phyloP scores from a whole-genome alignment of 306 rosid species.

The Nissolia schottii region DNA sequence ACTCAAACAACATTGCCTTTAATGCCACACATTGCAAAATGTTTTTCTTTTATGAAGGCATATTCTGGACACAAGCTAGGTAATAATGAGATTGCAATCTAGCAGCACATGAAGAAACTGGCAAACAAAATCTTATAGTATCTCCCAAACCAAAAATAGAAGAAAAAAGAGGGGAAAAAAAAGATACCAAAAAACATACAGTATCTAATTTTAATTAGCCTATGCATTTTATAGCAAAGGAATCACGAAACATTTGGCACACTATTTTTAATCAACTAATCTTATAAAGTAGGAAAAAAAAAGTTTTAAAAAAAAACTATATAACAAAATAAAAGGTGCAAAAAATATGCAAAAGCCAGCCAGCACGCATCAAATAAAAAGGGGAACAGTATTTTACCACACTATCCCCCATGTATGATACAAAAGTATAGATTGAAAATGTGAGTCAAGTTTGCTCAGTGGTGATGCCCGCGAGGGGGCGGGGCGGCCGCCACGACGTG shows the following conservation, averaged over 20 bases:
- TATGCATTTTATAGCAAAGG: conserved; percentile 41
- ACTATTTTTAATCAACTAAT: conserved; percentile 40
- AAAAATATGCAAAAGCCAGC: conserved; percentile 19
- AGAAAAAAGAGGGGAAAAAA: neutral
- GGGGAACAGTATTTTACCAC: conserved; percentile 41
- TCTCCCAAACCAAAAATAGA: neutral
- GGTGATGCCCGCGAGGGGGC: conserved; percentile 29
- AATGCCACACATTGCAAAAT: neutral
- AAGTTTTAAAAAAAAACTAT: conserved; percentile 3
- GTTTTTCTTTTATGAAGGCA: neutral
- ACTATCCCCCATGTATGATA: conserved; percentile 55
- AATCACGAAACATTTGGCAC: conserved; percentile 47
- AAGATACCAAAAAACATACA: conserved; percentile 19
- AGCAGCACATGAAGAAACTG: neutral
- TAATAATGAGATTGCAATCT: conserved; percentile 34
- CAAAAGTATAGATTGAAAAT: conserved; percentile 38
- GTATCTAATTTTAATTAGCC: conserved; percentile 30
- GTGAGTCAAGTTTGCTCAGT: conserved; percentile 10
- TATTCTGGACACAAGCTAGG: conserved; percentile 31
- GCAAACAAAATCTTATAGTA: conserved; percentile 34
- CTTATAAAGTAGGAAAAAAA: neutral
- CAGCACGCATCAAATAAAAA: conserved; percentile 46
- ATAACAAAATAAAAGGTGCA: neutral
- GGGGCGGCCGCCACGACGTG: conserved; percentile 27
- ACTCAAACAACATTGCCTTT: neutral